Evolutionary conservation across 441 rosid genomes (phyloP).

Genomic region (Monsonia emarginata): DNA sequence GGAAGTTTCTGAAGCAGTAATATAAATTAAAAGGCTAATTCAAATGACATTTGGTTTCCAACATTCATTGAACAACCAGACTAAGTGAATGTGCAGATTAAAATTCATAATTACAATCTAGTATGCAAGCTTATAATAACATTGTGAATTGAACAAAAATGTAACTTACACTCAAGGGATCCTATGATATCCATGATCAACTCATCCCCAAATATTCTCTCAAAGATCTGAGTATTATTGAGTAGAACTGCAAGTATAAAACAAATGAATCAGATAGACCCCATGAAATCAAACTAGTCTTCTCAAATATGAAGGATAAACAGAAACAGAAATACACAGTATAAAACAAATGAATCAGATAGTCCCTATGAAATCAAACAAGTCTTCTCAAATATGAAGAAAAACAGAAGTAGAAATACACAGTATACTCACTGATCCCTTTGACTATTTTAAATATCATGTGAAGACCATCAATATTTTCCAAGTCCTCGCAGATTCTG

Average conservation of each 20-base stretch:
- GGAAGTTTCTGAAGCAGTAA: background rate
- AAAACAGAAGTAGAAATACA: no score
- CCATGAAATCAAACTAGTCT: slow-evolving; percentile 4
- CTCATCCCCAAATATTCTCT: slow-evolving; percentile 89
- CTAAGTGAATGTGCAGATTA: background rate
- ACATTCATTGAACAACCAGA: background rate
- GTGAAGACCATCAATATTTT: slow-evolving; percentile 78
- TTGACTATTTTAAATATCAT: slow-evolving; percentile 85
- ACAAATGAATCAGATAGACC: slow-evolving; percentile 19
- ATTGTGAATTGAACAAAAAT: no score
- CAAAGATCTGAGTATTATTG: slow-evolving; percentile 80
- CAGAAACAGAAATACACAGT: background rate
- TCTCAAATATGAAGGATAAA: slow-evolving; percentile 12
- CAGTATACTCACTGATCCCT: slow-evolving; percentile 70
- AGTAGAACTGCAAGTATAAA: slow-evolving; percentile 60
- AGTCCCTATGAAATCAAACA: slow-evolving; percentile 4
- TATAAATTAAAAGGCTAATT: background rate
- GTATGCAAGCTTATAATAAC: no score
- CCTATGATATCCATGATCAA: slow-evolving; percentile 89
- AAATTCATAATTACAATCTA: no score
- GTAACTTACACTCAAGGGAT: slow-evolving; percentile 85
- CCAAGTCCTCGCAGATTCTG: slow-evolving; percentile 78
- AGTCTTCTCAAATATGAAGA: slow-evolving; percentile 14
- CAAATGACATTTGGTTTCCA: background rate
- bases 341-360: slow-evolving; percentile 21